Percentiles rank a stretch among this genome's conserved stretches.
Evolutionary conservation across 768 basidiomycete genomes (phyloP).

Genomic region (Leucocoprinus birnbaumii): DNA sequence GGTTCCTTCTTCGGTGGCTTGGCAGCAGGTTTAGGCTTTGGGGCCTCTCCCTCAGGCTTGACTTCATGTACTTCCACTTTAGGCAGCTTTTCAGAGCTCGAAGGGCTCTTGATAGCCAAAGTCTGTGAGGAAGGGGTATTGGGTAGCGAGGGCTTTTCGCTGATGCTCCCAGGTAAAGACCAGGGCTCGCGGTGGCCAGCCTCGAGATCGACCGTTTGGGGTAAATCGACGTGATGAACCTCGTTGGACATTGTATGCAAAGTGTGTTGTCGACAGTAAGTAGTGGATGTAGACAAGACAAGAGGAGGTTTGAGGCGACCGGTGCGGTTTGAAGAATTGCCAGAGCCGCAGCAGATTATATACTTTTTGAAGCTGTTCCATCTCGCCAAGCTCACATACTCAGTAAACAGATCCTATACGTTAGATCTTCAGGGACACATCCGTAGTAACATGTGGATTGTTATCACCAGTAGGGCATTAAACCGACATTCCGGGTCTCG

Average conservation of each 20-base stretch:
- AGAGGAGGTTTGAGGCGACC: constrained; percentile 19
- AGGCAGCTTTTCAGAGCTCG: constrained; percentile 20
- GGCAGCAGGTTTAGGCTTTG: constrained; percentile 35
- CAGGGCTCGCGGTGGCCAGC: constrained; percentile 51
- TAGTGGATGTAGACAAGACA: constrained; percentile 11
- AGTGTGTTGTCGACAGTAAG: constrained; percentile 16
- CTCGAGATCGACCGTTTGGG: constrained; percentile 49
- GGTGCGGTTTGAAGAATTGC: neutral
- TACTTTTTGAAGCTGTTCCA: neutral
- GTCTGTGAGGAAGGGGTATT: constrained; percentile 14
- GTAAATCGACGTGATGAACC: constrained; percentile 32
- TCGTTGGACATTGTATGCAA: constrained; percentile 41
- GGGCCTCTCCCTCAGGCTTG: constrained; percentile 27
- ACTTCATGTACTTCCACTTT: constrained; percentile 24
- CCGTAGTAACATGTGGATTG: neutral
- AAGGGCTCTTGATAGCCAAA: neutral
- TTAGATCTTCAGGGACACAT: constrained; percentile 3
- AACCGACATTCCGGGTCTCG: neutral
- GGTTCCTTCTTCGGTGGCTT: constrained; percentile 49
- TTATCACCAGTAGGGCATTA: neutral
- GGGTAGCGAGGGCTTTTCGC: constrained; percentile 34
- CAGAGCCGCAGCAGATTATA: neutral
- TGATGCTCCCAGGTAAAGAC: constrained; percentile 28
- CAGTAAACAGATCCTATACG: neutral
- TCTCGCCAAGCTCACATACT: neutral